phyloP scores from a whole-genome alignment of 1,139 yeast genomes.

The Pichia sp. region DNA sequence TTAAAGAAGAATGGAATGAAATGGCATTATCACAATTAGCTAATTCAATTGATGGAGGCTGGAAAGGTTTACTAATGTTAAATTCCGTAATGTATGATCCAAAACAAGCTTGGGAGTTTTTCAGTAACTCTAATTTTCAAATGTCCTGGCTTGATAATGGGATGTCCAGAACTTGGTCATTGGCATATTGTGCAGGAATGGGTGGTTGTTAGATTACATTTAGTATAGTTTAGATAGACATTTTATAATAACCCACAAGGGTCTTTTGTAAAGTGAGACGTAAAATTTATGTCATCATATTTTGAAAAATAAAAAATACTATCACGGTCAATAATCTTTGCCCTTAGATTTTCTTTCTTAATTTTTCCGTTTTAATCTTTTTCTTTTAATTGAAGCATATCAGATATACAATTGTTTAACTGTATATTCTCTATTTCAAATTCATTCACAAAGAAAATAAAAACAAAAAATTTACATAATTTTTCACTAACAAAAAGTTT shows the following conservation, averaged over 20 bases:
- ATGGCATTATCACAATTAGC: conserved; percentile 44
- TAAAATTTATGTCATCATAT: too few species aligned
- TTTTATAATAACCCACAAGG: too few species aligned
- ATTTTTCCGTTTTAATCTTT: too few species aligned
- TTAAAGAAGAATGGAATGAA: conserved; percentile 69
- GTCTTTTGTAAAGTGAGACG: too few species aligned
- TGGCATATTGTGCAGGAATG: conserved; percentile 64
- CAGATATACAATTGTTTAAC: background rate
- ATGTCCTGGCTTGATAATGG: conserved; percentile 69
- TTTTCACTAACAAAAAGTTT: background rate
- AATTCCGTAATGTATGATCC: conserved; percentile 79
- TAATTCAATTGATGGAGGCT: conserved; percentile 58
- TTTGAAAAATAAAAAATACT: background rate
- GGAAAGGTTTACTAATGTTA: conserved; percentile 79
- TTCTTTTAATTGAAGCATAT: background rate
- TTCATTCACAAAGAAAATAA: too few species aligned
- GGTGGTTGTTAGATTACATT: conserved; percentile 20
- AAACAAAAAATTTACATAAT: background rate
- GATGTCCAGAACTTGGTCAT: conserved; percentile 83
- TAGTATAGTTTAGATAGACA: background rate
- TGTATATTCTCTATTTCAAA: too few species aligned
- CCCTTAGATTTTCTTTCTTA: background rate
- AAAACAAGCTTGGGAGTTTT: conserved; percentile 56
- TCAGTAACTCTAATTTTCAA: conserved; percentile 46
- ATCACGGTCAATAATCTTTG: background rate